Conservation (phyloP, 2,329 filamentous ascomycete genomes). For the Amauroascus verrucosus region DNA sequence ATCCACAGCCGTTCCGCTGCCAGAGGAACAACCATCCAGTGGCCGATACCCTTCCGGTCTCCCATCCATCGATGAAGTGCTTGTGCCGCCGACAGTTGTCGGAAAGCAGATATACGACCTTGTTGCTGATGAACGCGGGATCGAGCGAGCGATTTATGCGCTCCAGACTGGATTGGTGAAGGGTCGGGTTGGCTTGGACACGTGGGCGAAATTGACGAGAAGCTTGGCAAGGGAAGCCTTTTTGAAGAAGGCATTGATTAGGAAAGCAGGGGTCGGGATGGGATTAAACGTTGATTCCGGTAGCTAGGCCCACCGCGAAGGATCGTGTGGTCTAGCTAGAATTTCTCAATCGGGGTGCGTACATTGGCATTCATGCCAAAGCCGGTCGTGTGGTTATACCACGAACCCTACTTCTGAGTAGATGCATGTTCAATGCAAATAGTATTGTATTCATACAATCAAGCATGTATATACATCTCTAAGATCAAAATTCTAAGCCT, state of each 20-base stretch:
- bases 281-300: slow-evolving; percentile 24
- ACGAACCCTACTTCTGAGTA: too few relatives aligned
- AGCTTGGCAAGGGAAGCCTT: slow-evolving; percentile 41
- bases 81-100: slow-evolving; percentile 89
- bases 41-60: slow-evolving; percentile 30
- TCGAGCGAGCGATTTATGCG: slow-evolving; percentile 75
- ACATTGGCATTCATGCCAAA: too few relatives aligned
- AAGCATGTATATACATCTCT: too few relatives aligned
- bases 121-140: slow-evolving; percentile 76
- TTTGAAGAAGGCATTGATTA: slow-evolving; percentile 37
- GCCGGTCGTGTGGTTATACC: too few relatives aligned
- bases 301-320: neutral
- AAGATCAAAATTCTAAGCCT: too few relatives aligned
- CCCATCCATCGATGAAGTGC: slow-evolving; percentile 75
- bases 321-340: neutral
- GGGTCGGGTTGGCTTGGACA: slow-evolving; percentile 37
- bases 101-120: slow-evolving; percentile 84
- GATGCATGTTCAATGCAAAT: too few relatives aligned
- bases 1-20: slow-evolving; percentile 12
- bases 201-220: slow-evolving; percentile 39
- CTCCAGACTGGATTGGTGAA: slow-evolving; percentile 38
- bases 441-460: too few relatives aligned
- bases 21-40: slow-evolving; percentile 16
- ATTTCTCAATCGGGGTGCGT: too few relatives aligned
- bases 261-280: slow-evolving; percentile 39